Evolutionary conservation across 2,329 filamentous ascomycete species (phyloP).

Genomic region (Penicillium sp.): DNA sequence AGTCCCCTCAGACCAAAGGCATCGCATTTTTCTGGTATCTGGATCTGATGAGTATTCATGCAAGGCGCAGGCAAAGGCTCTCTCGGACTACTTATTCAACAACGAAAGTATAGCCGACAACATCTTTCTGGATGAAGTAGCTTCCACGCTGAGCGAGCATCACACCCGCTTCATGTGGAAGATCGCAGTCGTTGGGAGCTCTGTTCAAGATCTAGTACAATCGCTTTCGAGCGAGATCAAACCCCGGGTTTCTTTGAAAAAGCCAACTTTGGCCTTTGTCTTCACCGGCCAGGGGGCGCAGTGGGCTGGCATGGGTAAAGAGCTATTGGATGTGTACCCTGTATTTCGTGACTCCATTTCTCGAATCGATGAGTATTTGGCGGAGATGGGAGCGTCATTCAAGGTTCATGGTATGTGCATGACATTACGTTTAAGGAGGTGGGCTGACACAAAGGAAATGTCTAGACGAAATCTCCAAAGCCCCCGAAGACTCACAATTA

Average conservation of each 20-base stretch:
- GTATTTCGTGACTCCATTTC: constrained; percentile 13
- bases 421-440: neutral
- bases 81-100: constrained; percentile 16
- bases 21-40: constrained; percentile 27
- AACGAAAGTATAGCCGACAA: neutral
- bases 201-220: neutral
- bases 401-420: constrained; percentile 21
- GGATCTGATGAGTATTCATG: constrained; percentile 28
- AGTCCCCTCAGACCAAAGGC: neutral
- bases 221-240: constrained; percentile 1
- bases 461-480: constrained; percentile 16
- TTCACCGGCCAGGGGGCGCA: constrained; percentile 31
- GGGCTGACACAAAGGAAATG: neutral
- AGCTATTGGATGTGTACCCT: constrained; percentile 1
- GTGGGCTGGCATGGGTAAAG: constrained; percentile 27
- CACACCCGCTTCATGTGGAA: constrained; percentile 25
- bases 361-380: constrained; percentile 13
- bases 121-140: constrained; percentile 22
- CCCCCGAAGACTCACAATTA: constrained; percentile 5
- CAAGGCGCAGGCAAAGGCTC: constrained; percentile 6
- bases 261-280: constrained; percentile 8
- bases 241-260: neutral
- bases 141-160: constrained; percentile 27
- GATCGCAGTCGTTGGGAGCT: constrained; percentile 11
- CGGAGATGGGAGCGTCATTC: constrained; percentile 23